Conservation (phyloP, 805 yeast species). For the Vanderwaltozyma verrucispora region DNA sequence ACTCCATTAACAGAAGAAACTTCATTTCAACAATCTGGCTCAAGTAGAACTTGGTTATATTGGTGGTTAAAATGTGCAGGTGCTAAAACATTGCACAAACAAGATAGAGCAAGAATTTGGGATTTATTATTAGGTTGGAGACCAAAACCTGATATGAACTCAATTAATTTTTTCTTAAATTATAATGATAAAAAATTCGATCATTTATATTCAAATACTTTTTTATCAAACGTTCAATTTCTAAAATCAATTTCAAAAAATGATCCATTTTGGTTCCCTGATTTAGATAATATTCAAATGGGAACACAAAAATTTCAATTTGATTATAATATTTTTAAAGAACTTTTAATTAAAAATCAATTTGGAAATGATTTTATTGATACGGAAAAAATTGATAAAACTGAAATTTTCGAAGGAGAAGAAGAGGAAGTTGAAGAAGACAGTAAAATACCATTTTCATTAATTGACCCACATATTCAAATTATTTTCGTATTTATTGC, state of each 20-base stretch:
- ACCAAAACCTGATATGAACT: constrained; percentile 26
- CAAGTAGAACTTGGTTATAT: constrained; percentile 65
- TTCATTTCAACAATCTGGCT: constrained; percentile 40
- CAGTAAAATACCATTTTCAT: constrained; percentile 29
- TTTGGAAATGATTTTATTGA: constrained; percentile 7
- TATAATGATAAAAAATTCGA: constrained; percentile 25
- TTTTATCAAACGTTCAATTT: constrained; percentile 1
- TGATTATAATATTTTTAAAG: constrained; percentile 24
- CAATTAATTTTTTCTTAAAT: constrained; percentile 27
- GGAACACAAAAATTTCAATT: constrained; percentile 17
- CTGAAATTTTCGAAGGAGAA: constrained; percentile 1
- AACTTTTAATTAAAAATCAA: constrained; percentile 17
- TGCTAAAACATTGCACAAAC: constrained; percentile 69
- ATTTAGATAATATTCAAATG: constrained; percentile 19
- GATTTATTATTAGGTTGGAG: constrained; percentile 78
- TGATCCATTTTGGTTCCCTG: constrained; percentile 32
- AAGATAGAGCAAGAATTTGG: constrained; percentile 85
- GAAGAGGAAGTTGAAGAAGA: constrained; percentile 2
- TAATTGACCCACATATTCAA: constrained; percentile 65
- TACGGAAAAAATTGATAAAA: not conserved
- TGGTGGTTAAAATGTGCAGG: constrained; percentile 96
- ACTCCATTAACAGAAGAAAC: constrained; percentile 74
- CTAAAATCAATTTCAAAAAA: constrained; percentile 9
- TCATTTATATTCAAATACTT: constrained; percentile 15
- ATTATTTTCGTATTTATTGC: constrained; percentile 68